These are phyloP conservation scores for Penicillium sp. DNA, from an alignment of 2,329 filamentous ascomycete species.

Conservation along the genomic window DNA sequence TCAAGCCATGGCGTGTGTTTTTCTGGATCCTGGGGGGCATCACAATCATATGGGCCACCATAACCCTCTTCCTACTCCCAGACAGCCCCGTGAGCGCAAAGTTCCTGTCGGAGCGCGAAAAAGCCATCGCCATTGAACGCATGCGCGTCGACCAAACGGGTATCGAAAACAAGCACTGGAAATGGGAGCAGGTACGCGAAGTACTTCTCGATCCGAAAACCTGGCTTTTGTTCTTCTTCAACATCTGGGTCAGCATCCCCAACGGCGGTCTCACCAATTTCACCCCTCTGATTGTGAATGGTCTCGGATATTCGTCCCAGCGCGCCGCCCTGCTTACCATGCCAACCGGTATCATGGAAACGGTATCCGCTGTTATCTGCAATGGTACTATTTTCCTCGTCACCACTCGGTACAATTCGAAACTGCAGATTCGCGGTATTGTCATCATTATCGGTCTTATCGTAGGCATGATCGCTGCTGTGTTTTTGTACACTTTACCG, in stretches of 20 bases:
- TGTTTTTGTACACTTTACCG: not conserved
- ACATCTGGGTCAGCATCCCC: not conserved
- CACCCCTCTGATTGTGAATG: conserved; percentile 56
- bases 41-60: not conserved
- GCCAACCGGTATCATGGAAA: conserved; percentile 45
- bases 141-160: not conserved
- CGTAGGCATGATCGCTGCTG: not conserved
- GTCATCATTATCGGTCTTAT: conserved; percentile 41
- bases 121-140: not conserved
- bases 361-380: conserved; percentile 35
- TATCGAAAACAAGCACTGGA: conserved; percentile 1
- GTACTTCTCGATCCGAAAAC: not conserved
- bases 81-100: not conserved
- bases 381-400: not conserved
- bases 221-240: conserved; percentile 28
- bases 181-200: not conserved
- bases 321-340: conserved; percentile 17
- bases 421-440: not conserved
- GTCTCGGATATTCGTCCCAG: conserved; percentile 51
- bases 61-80: not conserved
- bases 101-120: not conserved
- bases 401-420: not conserved
- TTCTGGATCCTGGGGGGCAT: not conserved
- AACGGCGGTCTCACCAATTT: conserved; percentile 52
- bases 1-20: not conserved